Evolutionary conservation across 176 grass and related monocot species (phyloP), one percentile per base, ranked within the genome.

Genomic region (Rhynchospora tenuis): DNA sequence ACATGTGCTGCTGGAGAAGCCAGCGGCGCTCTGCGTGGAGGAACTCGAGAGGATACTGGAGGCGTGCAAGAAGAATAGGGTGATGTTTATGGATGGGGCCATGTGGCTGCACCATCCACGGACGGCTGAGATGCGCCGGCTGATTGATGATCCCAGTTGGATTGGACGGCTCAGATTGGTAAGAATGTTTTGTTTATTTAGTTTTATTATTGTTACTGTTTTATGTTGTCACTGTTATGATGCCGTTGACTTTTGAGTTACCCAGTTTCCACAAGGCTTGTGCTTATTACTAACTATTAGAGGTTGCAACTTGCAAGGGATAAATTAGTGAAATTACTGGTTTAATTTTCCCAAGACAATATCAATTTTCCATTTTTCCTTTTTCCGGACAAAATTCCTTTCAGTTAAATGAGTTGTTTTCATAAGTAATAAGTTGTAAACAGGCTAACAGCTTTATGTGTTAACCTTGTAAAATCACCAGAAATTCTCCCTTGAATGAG

Each of bases 51-150:
- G 45, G 62, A 91, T 96, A 76, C 87, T 96, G 59, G 87, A 82
- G 20, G 83, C 93, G 31, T 96, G 93, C 59, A 68, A 83, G 12
- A 81, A 81, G 27, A 13, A 58, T 1, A 89, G 89, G 0, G 89
- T 98, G 65, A 79, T 93, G 69, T 98, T 98, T 84, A 98, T 98
- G 92, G 92, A 98, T 82, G 73, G 82, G 54, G 89, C 95, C 15
- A 95, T 91, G 95, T 98, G 95, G 95, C 78, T 95, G 81, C 95
- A 98, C 74, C 80, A 98, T 78, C 95, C 90, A 6, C 89, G 95
- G 43, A 95, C 95, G 3, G 83, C 89, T 60, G 89, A 90, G 92
- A 98, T 98, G 95, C 66, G 88, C 23, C 83, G 89, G 31, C 10
- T 93, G 8, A 51, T 98, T 46, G 88, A 83, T 14, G 91, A 98